Evolutionary conservation across 768 basidiomycete genomes (phyloP), one percentile per base, ranked within the genome.

Genomic region (Sistotremastrum suecicum): DNA sequence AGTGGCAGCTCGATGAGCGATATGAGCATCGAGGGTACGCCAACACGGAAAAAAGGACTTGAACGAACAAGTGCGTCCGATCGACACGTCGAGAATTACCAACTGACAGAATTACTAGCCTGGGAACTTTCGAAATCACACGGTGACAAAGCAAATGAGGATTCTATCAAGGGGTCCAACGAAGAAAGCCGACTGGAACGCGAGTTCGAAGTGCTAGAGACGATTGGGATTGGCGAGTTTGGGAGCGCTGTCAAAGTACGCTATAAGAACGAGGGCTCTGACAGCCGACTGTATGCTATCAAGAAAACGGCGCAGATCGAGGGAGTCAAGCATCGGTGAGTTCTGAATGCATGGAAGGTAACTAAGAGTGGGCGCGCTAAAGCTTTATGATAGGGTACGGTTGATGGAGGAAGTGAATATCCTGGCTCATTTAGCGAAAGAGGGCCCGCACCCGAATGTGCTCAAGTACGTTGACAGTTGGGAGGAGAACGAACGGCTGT

Each of bases 251-350:
- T 89, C 65, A 87, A 84, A 63, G 87, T 82, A 38, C 74, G 72
- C 46, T 67, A 69, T 58, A 87, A 89, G 65, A 56, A 60, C 34
- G 63, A 53, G 28, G 53, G 46, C 3, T 48, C 44, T 7, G 53
- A 50, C 28, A 53, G 53, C 11, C 53, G 65, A 41, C 63, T 87
- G 34, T 92, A 73, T 60, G 94, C 94, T 7, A 78, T 99, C 56
- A 99, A 99, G 71, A 84, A 86, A 60, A 92, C 88, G 32, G 91
- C 92, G 66, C 74, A 77, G 33, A 92, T 95, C 54, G 85, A 90
- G 56, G 94, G 94, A 30, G 75, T 74, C 37, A 82, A 84, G 62
- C 92, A 95, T 65, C 74, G 94, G 86, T 92, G 60, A 56, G 78
- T 65, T 32, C 9, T 35, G 1, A 20, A 1, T 33, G 9, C 7